Percentiles rank a stretch among this genome's conserved stretches.
Conservation (phyloP, 2,329 filamentous ascomycete species). For the Cladosporium sp. region DNA sequence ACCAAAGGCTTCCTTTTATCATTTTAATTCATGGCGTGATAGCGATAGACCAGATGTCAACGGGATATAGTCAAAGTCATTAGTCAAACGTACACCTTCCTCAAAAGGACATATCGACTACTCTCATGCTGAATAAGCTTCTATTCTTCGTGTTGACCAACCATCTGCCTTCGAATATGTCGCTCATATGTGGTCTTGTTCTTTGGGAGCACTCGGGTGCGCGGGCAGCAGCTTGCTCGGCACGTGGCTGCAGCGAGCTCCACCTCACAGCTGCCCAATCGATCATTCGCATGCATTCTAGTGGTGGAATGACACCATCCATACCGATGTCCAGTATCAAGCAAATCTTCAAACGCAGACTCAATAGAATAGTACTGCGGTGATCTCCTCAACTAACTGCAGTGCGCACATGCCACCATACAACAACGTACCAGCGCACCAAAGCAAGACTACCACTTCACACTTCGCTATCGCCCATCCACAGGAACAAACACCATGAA, state of each 20-base stretch:
- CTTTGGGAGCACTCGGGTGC: neutral
- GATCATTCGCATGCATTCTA: neutral
- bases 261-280: neutral
- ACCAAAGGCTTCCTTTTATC: neutral
- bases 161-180: neutral
- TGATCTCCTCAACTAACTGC: neutral
- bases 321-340: neutral
- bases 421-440: neutral
- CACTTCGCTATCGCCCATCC: neutral
- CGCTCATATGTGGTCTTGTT: neutral
- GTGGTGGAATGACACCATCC: neutral
- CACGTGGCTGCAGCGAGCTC: constrained; percentile 1
- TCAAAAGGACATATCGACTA: neutral
- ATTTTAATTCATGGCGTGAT: neutral
- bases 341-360: neutral
- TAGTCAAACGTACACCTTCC: neutral
- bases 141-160: neutral
- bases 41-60: neutral
- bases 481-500: neutral
- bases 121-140: neutral
- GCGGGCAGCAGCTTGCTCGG: neutral
- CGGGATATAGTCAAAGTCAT: neutral
- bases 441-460: constrained; percentile 1
- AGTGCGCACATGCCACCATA: neutral
- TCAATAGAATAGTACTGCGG: neutral